Evolutionary conservation across 306 rosid genomes (phyloP).

Genomic region (Betula pendula): DNA sequence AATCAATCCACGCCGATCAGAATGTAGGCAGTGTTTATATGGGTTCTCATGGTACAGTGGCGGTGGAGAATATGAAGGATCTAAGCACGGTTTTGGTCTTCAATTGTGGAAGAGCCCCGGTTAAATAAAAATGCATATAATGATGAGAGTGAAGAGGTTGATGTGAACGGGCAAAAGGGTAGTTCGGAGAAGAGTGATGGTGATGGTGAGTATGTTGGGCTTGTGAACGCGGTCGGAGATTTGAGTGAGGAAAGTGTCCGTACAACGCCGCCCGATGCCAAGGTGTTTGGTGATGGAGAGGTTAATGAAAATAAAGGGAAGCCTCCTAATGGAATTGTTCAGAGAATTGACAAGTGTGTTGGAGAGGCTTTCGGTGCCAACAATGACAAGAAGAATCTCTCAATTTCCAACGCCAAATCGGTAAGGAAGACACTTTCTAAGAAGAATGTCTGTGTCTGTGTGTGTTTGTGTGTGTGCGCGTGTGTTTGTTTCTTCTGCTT

Average conservation of each 20-base stretch:
- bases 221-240: conserved; percentile 14
- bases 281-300: conserved; percentile 4
- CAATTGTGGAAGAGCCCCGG: conserved; percentile 8
- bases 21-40: not conserved
- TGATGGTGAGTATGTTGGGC: not conserved
- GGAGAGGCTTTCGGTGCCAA: conserved; percentile 16
- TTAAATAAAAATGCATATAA: not conserved
- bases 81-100: not conserved
- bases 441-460: not conserved
- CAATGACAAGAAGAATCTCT: conserved; percentile 5
- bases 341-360: conserved; percentile 1
- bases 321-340: conserved; percentile 21
- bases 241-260: conserved; percentile 9
- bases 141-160: not conserved
- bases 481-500: not conserved
- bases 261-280: conserved; percentile 45
- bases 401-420: conserved; percentile 31
- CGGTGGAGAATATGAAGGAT: not conserved
- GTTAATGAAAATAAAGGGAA: conserved; percentile 12
- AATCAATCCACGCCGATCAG: conserved; percentile 5
- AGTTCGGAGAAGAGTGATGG: not conserved
- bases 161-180: not conserved
- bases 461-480: not conserved
- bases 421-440: conserved; percentile 31
- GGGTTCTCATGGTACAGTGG: not conserved